phyloP scores from a whole-genome alignment of 208 protist genomes.

The Phytomonas sp. region DNA sequence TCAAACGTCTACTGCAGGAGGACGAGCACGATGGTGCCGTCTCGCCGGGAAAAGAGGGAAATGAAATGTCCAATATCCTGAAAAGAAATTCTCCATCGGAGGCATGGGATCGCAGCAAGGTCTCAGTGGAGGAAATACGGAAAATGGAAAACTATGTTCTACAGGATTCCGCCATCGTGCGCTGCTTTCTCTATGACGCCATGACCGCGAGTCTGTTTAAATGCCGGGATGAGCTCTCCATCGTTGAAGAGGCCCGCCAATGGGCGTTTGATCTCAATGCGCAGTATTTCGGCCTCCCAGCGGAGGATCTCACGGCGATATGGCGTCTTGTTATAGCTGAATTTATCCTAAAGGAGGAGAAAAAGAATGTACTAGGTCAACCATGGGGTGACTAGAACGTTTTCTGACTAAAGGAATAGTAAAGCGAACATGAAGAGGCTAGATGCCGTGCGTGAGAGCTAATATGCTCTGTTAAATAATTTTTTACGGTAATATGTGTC shows the following conservation, averaged over 20 bases:
- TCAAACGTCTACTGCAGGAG: slow-evolving; percentile 17
- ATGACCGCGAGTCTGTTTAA: slow-evolving; percentile 68
- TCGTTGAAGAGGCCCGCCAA: slow-evolving; percentile 26
- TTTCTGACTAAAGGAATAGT: neutral
- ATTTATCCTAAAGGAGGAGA: slow-evolving; percentile 49
- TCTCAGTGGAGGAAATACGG: slow-evolving; percentile 13
- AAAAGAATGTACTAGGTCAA: slow-evolving; percentile 48
- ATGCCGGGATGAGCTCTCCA: slow-evolving; percentile 26
- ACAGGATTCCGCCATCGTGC: slow-evolving; percentile 30
- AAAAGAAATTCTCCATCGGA: too few relatives aligned
- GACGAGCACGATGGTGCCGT: slow-evolving; percentile 8
- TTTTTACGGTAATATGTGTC: too few relatives aligned
- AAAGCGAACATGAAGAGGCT: neutral
- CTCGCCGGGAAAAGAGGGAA: neutral
- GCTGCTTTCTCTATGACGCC: slow-evolving; percentile 81
- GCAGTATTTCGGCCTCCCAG: slow-evolving; percentile 28
- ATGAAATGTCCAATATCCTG: neutral
- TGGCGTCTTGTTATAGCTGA: slow-evolving; percentile 66
- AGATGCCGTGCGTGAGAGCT: neutral
- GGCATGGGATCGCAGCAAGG: neutral
- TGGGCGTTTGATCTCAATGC: slow-evolving; percentile 35
- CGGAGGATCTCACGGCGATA: slow-evolving; percentile 28
- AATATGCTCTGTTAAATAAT: too few relatives aligned
- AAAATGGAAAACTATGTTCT: slow-evolving; percentile 29
- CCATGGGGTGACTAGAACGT: slow-evolving; percentile 34